Conservation (phyloP, 202 grass and related monocot species). For the Setaria viridis region DNA sequence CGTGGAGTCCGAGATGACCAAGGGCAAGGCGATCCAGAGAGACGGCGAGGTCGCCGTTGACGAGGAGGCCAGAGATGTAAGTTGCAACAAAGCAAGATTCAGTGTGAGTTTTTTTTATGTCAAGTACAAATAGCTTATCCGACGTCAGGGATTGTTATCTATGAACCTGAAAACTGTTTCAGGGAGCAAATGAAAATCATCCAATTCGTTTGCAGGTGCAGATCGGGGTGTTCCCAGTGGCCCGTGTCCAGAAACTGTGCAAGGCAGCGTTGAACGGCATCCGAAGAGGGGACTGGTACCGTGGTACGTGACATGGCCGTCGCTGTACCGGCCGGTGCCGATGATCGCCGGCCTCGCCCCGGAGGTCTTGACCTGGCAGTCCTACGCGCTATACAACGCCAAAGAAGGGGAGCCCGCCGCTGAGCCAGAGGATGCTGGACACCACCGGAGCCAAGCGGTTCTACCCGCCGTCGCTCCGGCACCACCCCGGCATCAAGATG, state of each 20-base stretch:
- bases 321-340: constrained; percentile 48
- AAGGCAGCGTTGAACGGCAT: constrained; percentile 46
- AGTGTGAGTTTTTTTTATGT: not conserved
- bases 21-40: constrained; percentile 58
- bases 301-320: constrained; percentile 69
- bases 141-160: not conserved
- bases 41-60: constrained; percentile 48
- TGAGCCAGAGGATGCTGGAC: constrained; percentile 56
- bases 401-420: not conserved
- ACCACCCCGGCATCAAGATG: constrained; percentile 28
- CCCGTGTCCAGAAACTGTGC: constrained; percentile 39
- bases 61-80: constrained; percentile 67
- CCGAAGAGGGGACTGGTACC: constrained; percentile 35
- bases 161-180: no score
- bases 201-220: constrained; percentile 47
- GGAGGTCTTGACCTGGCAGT: constrained; percentile 46
- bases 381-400: constrained; percentile 26
- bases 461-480: constrained; percentile 48
- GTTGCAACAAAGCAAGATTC: not conserved
- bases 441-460: constrained; percentile 51
- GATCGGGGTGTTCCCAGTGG: constrained; percentile 55
- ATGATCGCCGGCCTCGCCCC: constrained; percentile 53
- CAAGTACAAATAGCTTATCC: not conserved
- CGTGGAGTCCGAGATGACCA: constrained; percentile 64
- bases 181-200: no score